These are phyloP conservation scores for Blastobotrys persicus DNA, from an alignment of 1,139 yeast species.

Conservation along the genomic window DNA sequence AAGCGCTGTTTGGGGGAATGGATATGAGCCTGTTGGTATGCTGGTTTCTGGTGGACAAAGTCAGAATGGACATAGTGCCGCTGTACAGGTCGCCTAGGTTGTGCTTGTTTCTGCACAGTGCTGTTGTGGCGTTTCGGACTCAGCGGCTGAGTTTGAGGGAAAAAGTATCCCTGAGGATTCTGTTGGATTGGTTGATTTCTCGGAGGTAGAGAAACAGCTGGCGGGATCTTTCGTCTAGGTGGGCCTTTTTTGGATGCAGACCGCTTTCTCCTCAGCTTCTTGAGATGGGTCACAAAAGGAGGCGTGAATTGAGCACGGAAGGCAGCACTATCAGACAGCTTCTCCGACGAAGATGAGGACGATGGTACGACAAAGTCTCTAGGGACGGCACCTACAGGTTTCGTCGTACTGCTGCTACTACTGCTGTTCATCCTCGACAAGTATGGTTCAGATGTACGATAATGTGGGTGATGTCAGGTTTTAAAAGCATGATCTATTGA, in stretches of 20 bases:
- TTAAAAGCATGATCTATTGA: not conserved
- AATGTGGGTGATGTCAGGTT: not conserved
- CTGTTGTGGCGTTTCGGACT: not conserved
- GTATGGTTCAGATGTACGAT: not conserved
- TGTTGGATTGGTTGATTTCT: constrained; percentile 1
- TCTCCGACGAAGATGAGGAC: constrained; percentile 1
- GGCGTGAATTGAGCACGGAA: not conserved
- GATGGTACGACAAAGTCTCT: constrained; percentile 5
- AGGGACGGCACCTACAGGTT: constrained; percentile 1
- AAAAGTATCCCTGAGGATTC: not conserved
- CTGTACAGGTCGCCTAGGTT: not conserved
- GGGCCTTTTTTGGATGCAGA: not conserved
- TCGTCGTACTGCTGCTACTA: constrained; percentile 2
- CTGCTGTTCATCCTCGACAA: not conserved
- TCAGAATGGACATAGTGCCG: not conserved
- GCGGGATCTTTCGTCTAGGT: constrained; percentile 1
- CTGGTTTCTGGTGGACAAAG: not conserved
- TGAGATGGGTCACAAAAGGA: not conserved
- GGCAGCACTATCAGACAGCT: constrained; percentile 1
- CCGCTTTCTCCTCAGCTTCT: not conserved
- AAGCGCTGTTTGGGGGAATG: constrained; percentile 1
- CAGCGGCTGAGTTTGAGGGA: not conserved
- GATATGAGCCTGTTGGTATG: not conserved
- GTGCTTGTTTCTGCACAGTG: not conserved
- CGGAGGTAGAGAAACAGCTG: constrained; percentile 6